Evolutionary conservation across 305 asterid genomes (phyloP), one percentile per base, ranked within the genome.

Genomic region (Striga hermonthica): DNA sequence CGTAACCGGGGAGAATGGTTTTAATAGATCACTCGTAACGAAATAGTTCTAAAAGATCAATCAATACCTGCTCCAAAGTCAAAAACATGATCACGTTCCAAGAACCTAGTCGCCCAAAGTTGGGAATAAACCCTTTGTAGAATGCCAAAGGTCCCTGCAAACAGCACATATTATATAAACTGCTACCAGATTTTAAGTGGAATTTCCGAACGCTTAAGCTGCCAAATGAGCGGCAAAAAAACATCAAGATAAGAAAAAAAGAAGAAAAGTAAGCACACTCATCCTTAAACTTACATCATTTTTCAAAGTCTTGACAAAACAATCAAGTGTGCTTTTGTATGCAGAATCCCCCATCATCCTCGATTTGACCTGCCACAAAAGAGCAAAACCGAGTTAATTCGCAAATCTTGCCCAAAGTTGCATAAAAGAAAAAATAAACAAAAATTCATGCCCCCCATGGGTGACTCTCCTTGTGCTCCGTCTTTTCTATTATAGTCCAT

Each of bases 321-420:
- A 92, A 79, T 92, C 98, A 9, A 92, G 64, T 4, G 98, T 92
- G 73, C 70, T 90, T 75, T 80, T 92, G 84, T 89, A 90, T 15
- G 94, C 22, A 53, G 98, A 57, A 82, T 92, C 97, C 65, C 97
- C 97, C 98, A 92, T 92, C 98, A 92, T 92, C 78, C 98, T 87
- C 4, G 97, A 90, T 72, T 90, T 92, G 59, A 90, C 96, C 97
- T 92, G 91, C 73, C 74, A 65, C 64, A 72, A 59, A 60, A 31
- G 45, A 60, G 62, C 66, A 53, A 22, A 22, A 48, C 65, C 38
- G 57, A 66, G 62, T 73, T 65, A 44, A 56, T 72, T 66, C 64
- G 50, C 69, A 60, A 50, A 64, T 56, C 55, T 41, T 59, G 34
- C 6, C 57, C 57, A 56, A 57, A 52, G 22, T 6, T 35, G 43